Percentiles rank a stretch among this genome's conserved stretches.
phyloP scores from a whole-genome alignment of 2,329 filamentous ascomycete genomes.

The Penicillium sp. region DNA sequence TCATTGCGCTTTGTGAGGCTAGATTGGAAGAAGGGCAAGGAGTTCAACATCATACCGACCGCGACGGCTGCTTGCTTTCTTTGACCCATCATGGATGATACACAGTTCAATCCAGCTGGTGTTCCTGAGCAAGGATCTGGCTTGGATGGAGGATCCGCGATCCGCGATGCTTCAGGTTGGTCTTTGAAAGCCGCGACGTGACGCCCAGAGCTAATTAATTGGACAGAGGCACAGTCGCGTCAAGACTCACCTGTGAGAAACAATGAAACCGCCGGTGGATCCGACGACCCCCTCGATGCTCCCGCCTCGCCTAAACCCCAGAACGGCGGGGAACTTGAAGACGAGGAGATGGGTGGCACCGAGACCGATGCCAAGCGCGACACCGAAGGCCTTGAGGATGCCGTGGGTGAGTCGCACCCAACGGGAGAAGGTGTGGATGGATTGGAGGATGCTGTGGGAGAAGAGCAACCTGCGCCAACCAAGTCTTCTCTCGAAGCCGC shows the following conservation, averaged over 20 bases:
- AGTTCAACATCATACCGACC: conserved; percentile 32
- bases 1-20: conserved; percentile 16
- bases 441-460: conserved; percentile 42
- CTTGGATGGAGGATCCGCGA: conserved; percentile 29
- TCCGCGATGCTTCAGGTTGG: conserved; percentile 35
- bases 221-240: conserved; percentile 35
- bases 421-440: conserved; percentile 46
- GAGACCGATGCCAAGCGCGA: conserved; percentile 48
- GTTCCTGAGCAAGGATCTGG: conserved; percentile 28
- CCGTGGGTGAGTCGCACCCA: conserved; percentile 47
- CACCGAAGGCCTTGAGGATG: conserved; percentile 47
- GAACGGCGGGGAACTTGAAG: conserved; percentile 60
- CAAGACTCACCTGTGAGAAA: conserved; percentile 34
- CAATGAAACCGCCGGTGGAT: conserved; percentile 35
- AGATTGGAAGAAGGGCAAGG: conserved; percentile 29
- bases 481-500: conserved; percentile 82
- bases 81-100: conserved; percentile 41
- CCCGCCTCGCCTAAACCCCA: conserved; percentile 65
- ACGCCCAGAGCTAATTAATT: conserved; percentile 21
- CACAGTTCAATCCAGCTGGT: conserved; percentile 27
- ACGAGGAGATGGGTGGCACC: conserved; percentile 78
- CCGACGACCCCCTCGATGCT: conserved; percentile 70
- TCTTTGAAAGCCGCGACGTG: conserved; percentile 14
- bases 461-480: conserved; percentile 63
- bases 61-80: conserved; percentile 32